A percentile compares a stretch with the other conserved stretches of the same genome.
Conservation (phyloP, 129 eudicot species). For the Deinandra increscens region DNA sequence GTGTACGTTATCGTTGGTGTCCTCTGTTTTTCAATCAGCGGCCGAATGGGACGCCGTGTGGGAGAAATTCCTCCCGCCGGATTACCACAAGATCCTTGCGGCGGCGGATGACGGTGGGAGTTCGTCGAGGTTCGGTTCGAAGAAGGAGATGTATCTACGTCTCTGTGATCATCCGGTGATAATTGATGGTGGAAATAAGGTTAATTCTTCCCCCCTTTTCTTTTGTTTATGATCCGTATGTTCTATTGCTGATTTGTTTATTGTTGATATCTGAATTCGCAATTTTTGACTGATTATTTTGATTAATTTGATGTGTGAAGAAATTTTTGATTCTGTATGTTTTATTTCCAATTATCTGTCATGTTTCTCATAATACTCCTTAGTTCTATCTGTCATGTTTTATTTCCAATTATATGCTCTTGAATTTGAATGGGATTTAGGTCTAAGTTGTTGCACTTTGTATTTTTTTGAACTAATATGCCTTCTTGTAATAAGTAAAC, state of each 20-base stretch:
- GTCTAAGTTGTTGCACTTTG: no score
- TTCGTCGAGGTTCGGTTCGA: slow-evolving; percentile 22
- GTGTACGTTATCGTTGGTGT: slow-evolving; percentile 51
- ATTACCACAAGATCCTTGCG: slow-evolving; percentile 44
- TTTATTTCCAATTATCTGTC: not conserved
- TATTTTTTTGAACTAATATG: no score
- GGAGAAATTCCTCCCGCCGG: slow-evolving; percentile 67
- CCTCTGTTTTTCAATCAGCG: slow-evolving; percentile 56
- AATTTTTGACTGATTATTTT: not conserved
- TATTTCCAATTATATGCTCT: no score
- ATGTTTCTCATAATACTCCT: not conserved
- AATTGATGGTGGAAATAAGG: slow-evolving; percentile 70
- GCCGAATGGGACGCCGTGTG: slow-evolving; percentile 81
- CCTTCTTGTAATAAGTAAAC: no score
- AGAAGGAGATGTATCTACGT: slow-evolving; percentile 47
- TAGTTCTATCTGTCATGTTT: no score
- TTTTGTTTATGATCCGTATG: not conserved
- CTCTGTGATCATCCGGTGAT: slow-evolving; percentile 53
- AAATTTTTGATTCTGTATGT: not conserved
- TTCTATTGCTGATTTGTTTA: not conserved
- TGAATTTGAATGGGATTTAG: no score
- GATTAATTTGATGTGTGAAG: not conserved
- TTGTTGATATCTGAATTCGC: not conserved
- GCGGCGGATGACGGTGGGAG: slow-evolving; percentile 26
- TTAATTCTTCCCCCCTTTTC: slow-evolving; percentile 23